Conservation (phyloP, 2,329 filamentous ascomycete species). For the Bipolaris cookei region DNA sequence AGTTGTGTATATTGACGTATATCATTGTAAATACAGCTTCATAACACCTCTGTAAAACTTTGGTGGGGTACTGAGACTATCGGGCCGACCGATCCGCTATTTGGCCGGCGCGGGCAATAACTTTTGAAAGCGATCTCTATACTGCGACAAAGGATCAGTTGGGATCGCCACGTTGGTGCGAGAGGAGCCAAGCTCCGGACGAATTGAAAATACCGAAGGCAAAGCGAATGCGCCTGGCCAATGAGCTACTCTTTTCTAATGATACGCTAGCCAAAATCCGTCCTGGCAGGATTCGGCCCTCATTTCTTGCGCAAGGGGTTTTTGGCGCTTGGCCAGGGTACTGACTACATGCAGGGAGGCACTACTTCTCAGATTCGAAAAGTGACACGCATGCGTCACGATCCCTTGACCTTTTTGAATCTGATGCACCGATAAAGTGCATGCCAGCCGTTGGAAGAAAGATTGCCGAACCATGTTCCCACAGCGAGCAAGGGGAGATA, state of each 20-base stretch:
- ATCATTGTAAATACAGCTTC: too few species aligned
- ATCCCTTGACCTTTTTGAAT: not conserved
- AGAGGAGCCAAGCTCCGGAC: not conserved
- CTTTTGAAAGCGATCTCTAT: not conserved
- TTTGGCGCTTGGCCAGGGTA: not conserved
- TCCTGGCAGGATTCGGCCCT: slow-evolving; percentile 8
- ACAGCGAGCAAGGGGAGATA: not conserved
- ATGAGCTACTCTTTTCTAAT: not conserved
- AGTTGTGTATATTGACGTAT: too few species aligned
- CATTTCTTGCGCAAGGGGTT: slow-evolving; percentile 5
- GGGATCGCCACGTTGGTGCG: not conserved
- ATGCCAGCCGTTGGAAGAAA: not conserved
- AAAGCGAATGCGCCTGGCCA: not conserved
- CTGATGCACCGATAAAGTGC: not conserved
- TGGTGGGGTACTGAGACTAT: too few species aligned
- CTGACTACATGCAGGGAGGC: not conserved
- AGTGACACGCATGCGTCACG: not conserved
- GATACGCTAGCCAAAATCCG: not conserved
- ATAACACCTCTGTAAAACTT: too few species aligned
- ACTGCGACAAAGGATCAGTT: not conserved
- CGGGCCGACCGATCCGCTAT: too few species aligned
- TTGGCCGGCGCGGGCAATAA: too few species aligned
- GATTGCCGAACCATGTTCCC: not conserved
- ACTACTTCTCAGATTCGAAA: not conserved
- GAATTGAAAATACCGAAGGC: slow-evolving; percentile 2